Evolutionary conservation across 495 filamentous ascomycete species (phyloP), one percentile per base, ranked within the genome.

Genomic region (Beverwykella pulmonaria): DNA sequence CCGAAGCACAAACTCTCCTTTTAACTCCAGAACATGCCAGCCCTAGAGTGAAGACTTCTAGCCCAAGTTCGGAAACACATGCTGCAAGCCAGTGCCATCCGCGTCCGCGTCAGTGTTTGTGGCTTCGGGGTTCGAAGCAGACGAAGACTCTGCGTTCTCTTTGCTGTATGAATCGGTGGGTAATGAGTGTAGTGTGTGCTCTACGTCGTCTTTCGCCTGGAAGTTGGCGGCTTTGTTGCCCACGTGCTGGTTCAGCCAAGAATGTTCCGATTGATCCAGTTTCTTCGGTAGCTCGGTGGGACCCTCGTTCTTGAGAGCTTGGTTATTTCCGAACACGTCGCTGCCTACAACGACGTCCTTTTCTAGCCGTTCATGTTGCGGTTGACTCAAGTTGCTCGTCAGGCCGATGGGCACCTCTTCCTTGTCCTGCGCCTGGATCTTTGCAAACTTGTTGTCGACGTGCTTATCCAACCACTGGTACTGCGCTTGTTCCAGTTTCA

Each of bases 401-500:
- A 12, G 30, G 30, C 5, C 12, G 4, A 12, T 34, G 4, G 39
- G 39, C 2, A 44, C 17, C 39, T 44, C 39, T 12, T 19, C 34
- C 26, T 55, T 29, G 4, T 64, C 27, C 39, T 15, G 5, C 34
- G 49, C 48, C 48, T 47, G 41, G 9, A 53, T 63, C 47, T 32
- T 36, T 2, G 50, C 63, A 27, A 59, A 30, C 34, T 67, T 71
- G 15, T 25, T 57, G 17, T 63, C 68, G 5, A 59, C 20, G 56
- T 71, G 63, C 29, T 61, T 61, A 19, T 61, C 65, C 32, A 69
- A 23, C 69, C 72, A 69, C 46, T 63, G 53, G 17, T 67, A 56
- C 20, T 75, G 72, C 22, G 60, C 65, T 26, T 70, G 14, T 10
- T 71, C 68, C 6, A 79, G 60, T 56, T 71, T 76, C 19, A 79